Evolutionary conservation across 805 yeast genomes (phyloP).

Genomic region (Torulaspora franciscae): DNA sequence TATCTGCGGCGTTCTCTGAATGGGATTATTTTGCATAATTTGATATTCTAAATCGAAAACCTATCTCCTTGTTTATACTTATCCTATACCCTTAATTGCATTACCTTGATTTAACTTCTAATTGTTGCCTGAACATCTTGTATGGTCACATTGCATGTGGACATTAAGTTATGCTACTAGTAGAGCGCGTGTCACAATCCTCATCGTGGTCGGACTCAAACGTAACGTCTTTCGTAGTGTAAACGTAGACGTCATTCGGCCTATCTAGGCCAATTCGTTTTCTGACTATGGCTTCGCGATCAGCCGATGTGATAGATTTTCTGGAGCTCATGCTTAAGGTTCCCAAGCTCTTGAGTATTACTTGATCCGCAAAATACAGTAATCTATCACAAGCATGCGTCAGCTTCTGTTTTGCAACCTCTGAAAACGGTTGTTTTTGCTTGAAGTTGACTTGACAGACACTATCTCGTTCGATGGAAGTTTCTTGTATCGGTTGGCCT

Average conservation of each 20-base stretch:
- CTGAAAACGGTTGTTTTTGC: constrained; percentile 19
- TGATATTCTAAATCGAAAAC: no score
- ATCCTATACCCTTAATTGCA: neutral
- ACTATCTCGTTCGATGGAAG: constrained; percentile 16
- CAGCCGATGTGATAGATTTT: constrained; percentile 21
- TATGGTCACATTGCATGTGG: neutral
- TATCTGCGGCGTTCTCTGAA: constrained; percentile 28
- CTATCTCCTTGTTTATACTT: neutral
- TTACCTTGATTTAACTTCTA: neutral
- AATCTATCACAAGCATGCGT: constrained; percentile 38
- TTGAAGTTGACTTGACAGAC: constrained; percentile 21
- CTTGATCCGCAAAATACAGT: constrained; percentile 46
- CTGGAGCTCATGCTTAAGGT: constrained; percentile 44
- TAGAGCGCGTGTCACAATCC: neutral
- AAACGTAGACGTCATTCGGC: constrained; percentile 40
- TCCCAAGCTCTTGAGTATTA: constrained; percentile 55
- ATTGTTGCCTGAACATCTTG: neutral
- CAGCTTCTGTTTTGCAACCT: constrained; percentile 23
- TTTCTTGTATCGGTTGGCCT: neutral
- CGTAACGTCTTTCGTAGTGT: constrained; percentile 41
- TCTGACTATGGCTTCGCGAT: constrained; percentile 25
- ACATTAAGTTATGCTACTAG: neutral
- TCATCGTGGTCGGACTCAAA: constrained; percentile 35
- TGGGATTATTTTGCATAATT: constrained; percentile 25
- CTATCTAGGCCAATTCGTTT: constrained; percentile 26